A percentile compares a stretch with the other conserved stretches of the same genome.
phyloP scores from a whole-genome alignment of 106 monocot species.

The Allium sativum region DNA sequence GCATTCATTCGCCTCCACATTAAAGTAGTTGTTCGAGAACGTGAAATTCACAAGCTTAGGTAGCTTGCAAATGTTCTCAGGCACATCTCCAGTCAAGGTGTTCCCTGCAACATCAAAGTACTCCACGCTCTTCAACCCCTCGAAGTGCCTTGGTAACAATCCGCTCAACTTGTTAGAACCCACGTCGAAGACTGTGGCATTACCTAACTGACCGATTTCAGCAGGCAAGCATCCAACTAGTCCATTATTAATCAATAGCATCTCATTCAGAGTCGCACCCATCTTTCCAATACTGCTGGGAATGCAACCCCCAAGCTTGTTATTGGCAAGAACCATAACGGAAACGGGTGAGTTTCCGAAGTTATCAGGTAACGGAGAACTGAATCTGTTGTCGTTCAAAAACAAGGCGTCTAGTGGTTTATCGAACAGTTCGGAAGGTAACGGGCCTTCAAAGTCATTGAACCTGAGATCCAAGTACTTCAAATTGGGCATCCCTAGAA shows the following conservation, averaged over 20 bases:
- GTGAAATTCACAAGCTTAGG: slow-evolving; percentile 11
- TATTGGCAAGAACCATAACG: slow-evolving; percentile 19
- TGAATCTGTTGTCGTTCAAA: slow-evolving; percentile 20
- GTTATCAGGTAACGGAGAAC: slow-evolving; percentile 5
- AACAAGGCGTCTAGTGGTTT: slow-evolving; percentile 6
- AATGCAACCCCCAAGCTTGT: slow-evolving; percentile 15
- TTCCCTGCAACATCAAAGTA: slow-evolving; percentile 1
- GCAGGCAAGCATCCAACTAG: slow-evolving; percentile 12
- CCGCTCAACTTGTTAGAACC: slow-evolving; percentile 6
- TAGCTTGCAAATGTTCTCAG: slow-evolving; percentile 7
- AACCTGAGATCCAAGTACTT: slow-evolving; percentile 17
- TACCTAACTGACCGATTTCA: slow-evolving; percentile 7
- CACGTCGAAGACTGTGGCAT: slow-evolving; percentile 9
- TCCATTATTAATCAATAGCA: slow-evolving; percentile 14
- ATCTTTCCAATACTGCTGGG: slow-evolving; percentile 10
- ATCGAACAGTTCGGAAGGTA: slow-evolving; percentile 11
- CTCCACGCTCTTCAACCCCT: slow-evolving; percentile 6
- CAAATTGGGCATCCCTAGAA: slow-evolving; percentile 6
- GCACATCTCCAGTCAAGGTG: slow-evolving; percentile 4
- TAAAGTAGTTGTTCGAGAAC: slow-evolving; percentile 10
- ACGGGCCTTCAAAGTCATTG: slow-evolving; percentile 16
- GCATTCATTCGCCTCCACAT: slow-evolving; percentile 14
- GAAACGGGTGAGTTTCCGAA: slow-evolving; percentile 13
- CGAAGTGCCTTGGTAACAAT: not conserved
- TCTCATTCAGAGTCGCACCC: slow-evolving; percentile 9